Conservation (phyloP, 2,329 filamentous ascomycete genomes). For the Corniculantispora saksenae region DNA sequence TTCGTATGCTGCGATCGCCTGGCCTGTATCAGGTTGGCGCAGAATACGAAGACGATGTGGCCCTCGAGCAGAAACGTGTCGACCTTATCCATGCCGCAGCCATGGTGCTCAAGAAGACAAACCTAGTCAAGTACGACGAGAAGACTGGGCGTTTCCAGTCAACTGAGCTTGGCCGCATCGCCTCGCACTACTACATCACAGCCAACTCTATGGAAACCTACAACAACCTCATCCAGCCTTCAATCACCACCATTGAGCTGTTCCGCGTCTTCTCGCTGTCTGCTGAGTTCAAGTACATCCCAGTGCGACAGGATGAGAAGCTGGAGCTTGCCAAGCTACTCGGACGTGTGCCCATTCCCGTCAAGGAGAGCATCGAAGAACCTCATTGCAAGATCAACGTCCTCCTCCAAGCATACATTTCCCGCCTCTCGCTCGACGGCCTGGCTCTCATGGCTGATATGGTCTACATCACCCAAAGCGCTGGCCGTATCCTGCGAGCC, state of each 20-base stretch:
- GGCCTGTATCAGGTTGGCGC: constrained; percentile 93
- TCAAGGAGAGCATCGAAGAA: constrained; percentile 97
- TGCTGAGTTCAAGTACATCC: constrained; percentile 98
- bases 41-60: constrained; percentile 90
- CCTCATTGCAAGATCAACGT: constrained; percentile 98
- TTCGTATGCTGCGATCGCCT: constrained; percentile 94
- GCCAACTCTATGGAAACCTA: constrained; percentile 96
- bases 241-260: constrained; percentile 89
- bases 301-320: constrained; percentile 96
- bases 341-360: constrained; percentile 86
- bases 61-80: constrained; percentile 94
- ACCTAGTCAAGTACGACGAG: constrained; percentile 92
- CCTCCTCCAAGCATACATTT: constrained; percentile 93
- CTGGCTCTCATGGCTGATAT: constrained; percentile 96
- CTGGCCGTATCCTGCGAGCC: constrained; percentile 90
- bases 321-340: constrained; percentile 91
- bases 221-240: constrained; percentile 91
- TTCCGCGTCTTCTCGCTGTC: constrained; percentile 96
- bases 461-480: constrained; percentile 97
- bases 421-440: constrained; percentile 88
- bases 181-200: constrained; percentile 98
- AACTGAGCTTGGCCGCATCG: constrained; percentile 91
- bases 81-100: constrained; percentile 95
- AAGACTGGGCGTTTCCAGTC: constrained; percentile 85
- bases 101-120: constrained; percentile 80